Evolutionary conservation across 225 moss, liverwort and hornwort species (phyloP).

Genomic region (Pseudoscleropodium purum): DNA sequence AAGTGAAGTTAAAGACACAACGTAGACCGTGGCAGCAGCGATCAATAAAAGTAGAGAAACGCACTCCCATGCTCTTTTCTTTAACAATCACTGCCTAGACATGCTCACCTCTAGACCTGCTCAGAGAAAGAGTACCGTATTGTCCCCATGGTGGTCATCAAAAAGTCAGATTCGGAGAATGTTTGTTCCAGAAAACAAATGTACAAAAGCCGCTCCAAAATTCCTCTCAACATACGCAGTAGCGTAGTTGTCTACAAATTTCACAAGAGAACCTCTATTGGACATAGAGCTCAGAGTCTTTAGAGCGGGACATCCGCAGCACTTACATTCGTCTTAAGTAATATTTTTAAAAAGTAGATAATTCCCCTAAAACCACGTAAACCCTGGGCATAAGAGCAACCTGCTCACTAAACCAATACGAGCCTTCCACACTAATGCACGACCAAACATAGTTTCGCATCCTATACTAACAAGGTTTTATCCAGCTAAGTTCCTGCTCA

Average conservation of each 20-base stretch:
- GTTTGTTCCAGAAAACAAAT: not conserved
- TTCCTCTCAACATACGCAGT: not conserved
- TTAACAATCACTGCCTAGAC: not conserved
- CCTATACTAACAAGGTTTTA: not conserved
- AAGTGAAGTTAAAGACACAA: not conserved
- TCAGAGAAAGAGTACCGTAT: not conserved
- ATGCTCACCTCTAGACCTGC: not conserved
- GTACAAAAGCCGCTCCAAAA: not conserved
- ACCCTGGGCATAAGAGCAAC: not conserved
- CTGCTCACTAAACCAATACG: not conserved
- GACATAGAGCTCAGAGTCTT: not conserved
- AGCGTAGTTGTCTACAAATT: not conserved
- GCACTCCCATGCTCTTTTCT: not conserved
- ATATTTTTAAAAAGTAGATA: not conserved
- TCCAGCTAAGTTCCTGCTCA: not conserved
- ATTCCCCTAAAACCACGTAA: not conserved
- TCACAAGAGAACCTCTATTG: not conserved
- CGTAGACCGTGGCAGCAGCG: not conserved
- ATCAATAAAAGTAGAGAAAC: not conserved
- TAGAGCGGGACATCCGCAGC: not conserved
- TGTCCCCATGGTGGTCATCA: not conserved
- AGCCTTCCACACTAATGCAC: not conserved
- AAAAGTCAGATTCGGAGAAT: not conserved
- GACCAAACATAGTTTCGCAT: not conserved
- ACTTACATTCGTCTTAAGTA: not conserved